phyloP scores from a whole-genome alignment of 768 basidiomycete species.

The Leccinum rimulosum region DNA sequence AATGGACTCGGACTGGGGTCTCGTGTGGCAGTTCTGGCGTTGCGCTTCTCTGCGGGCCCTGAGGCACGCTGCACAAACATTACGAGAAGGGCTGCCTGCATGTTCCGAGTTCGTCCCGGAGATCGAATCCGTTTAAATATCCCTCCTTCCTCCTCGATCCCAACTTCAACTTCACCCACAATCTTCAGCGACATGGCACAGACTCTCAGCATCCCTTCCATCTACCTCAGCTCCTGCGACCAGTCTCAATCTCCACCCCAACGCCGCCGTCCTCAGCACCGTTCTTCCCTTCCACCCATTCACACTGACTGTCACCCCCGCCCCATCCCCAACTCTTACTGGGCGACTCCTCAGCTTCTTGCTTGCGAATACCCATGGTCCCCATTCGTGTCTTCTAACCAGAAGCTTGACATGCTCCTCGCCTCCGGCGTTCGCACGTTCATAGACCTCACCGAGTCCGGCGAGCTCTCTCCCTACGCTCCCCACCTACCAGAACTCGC shows the following conservation, averaged over 20 bases:
- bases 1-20: conserved; percentile 8
- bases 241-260: neutral
- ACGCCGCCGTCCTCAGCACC: conserved; percentile 9
- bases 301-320: conserved; percentile 32
- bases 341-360: conserved; percentile 70
- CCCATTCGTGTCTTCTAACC: conserved; percentile 49
- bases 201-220: conserved; percentile 7
- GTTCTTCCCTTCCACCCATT: conserved; percentile 19
- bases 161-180: conserved; percentile 5
- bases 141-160: neutral
- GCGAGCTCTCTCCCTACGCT: conserved; percentile 68
- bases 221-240: conserved; percentile 10
- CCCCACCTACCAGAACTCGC: conserved; percentile 55
- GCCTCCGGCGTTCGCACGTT: conserved; percentile 74
- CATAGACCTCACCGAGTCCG: conserved; percentile 81
- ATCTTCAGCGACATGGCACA: conserved; percentile 3
- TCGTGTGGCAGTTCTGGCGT: conserved; percentile 11
- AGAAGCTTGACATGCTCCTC: conserved; percentile 74
- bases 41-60: conserved; percentile 3
- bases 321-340: conserved; percentile 83
- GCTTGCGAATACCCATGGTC: conserved; percentile 84
- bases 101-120: neutral
- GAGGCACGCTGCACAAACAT: conserved; percentile 11
- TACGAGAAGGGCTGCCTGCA: conserved; percentile 2
- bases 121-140: conserved; percentile 17